A percentile compares a stretch with the other conserved stretches of the same genome.
phyloP scores from a whole-genome alignment of 768 basidiomycete species.

The Pluteus cervinus region DNA sequence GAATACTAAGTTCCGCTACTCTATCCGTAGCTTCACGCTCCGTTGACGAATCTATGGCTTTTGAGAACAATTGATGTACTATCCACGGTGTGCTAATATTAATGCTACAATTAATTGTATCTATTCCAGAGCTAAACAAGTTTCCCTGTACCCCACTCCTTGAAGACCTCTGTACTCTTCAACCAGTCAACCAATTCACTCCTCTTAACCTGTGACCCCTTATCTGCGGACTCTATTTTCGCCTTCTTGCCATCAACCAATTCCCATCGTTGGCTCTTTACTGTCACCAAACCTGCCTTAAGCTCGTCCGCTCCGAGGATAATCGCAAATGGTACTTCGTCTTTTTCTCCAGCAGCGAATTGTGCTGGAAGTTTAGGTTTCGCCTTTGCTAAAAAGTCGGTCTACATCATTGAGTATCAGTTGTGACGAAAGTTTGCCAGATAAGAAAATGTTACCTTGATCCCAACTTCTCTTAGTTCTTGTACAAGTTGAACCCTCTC shows the following conservation, averaged over 20 bases:
- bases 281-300: conserved; percentile 75
- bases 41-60: no score
- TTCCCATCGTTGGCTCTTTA: conserved; percentile 90
- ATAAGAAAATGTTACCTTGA: conserved; percentile 55
- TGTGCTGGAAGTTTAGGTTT: conserved; percentile 88
- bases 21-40: no score
- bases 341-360: conserved; percentile 85
- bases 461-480: conserved; percentile 78
- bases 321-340: conserved; percentile 89
- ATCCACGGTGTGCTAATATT: no score
- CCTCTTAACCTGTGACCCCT: conserved; percentile 61
- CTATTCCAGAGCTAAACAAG: no score
- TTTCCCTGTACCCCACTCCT: conserved; percentile 34
- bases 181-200: conserved; percentile 60
- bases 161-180: conserved; percentile 39
- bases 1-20: no score
- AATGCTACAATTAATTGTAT: no score
- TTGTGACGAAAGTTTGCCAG: neutral
- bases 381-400: conserved; percentile 88
- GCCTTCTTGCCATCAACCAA: conserved; percentile 65
- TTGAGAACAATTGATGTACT: no score
- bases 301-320: conserved; percentile 89
- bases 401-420: conserved; percentile 34
- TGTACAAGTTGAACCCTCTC: conserved; percentile 79
- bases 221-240: conserved; percentile 56